Evolutionary conservation across 1,284 basidiomycete genomes (phyloP), one percentile per base, ranked within the genome.

Genomic region (Retiboletus flavoniger): DNA sequence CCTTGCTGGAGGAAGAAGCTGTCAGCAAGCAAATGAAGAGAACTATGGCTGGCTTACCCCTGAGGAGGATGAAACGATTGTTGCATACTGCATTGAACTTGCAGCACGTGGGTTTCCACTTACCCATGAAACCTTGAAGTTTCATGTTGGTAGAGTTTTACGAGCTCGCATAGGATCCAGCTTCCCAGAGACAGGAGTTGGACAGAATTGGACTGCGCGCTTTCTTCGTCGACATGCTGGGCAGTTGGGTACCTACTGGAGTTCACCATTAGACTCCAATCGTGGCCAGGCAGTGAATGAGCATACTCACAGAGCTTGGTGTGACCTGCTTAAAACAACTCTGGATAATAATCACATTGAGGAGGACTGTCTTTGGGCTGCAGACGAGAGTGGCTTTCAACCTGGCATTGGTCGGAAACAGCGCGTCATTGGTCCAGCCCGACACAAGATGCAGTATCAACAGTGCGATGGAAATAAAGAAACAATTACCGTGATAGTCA

Each of bases 401-500:
- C 45, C 40, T 3, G 45, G 45, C 17, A n/a, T 16, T 10, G 34
- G 35, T 3, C 16, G 8, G 0, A 49, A 29, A 10, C 6, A 47
- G 0, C 28, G 6, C 6, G 45, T 55, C 5, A 41, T 55, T 34
- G 45, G 45, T 1, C 7, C n/a, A n/a, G 40, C 50, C 19, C 4
- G 21, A 2, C 16, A 42, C 19, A 49, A 56, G 14, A 14, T 28
- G 1, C 51, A 56, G 13, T 24, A 56, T 50, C 36, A 54, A 7
- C 54, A 56, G 26, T 3, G 2, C 31, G 43, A 54, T 34, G 38
- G 47, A 21, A 56, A 41, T 9, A 1, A 9, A 3, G 42, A 54
- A 7, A 56, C 34, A 3, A 54, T 56, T 17, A 54, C 52, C 14
- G 17, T 56, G 7, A 31, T 56, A 38, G 28, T 54, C 2, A 50